Conservation (phyloP, 805 yeast genomes). For the Nakazawaea peltata region DNA sequence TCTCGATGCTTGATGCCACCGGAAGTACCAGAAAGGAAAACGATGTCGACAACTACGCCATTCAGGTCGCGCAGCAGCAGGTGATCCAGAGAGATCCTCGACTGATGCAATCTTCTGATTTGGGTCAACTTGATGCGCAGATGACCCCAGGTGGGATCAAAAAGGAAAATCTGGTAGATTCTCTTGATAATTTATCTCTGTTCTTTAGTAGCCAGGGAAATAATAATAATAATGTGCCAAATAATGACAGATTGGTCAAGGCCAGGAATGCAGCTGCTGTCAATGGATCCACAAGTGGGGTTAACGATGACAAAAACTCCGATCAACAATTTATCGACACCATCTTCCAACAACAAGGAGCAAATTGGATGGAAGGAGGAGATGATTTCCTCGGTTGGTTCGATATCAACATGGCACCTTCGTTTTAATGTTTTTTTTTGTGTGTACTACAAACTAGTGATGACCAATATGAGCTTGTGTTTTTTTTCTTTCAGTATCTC, state of each 20-base stretch:
- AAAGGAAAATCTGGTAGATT: background rate
- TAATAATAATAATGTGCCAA: constrained; percentile 1
- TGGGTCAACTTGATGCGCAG: background rate
- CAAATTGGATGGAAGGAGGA: constrained; percentile 76
- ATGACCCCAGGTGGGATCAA: too few species aligned
- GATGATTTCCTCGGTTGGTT: constrained; percentile 95
- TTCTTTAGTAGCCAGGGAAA: background rate
- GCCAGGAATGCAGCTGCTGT: background rate
- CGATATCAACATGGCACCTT: constrained; percentile 69
- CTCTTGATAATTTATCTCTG: background rate
- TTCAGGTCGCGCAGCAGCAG: constrained; percentile 3
- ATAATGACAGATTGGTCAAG: background rate
- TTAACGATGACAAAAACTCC: constrained; percentile 1
- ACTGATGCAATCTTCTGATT: background rate
- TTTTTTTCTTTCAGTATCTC: too few species aligned
- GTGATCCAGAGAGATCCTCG: background rate
- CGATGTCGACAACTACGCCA: background rate
- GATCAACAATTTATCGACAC: constrained; percentile 32
- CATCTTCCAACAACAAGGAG: constrained; percentile 74
- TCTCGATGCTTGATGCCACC: constrained; percentile 64
- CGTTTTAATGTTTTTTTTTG: constrained; percentile 29
- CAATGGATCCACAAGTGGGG: background rate
- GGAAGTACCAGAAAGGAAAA: constrained; percentile 38
- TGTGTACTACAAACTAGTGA: too few species aligned
- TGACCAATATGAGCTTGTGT: too few species aligned